A percentile compares a stretch with the other conserved stretches of the same genome.
phyloP scores from a whole-genome alignment of 2,329 filamentous ascomycete species.

The Cladosporium sp. region DNA sequence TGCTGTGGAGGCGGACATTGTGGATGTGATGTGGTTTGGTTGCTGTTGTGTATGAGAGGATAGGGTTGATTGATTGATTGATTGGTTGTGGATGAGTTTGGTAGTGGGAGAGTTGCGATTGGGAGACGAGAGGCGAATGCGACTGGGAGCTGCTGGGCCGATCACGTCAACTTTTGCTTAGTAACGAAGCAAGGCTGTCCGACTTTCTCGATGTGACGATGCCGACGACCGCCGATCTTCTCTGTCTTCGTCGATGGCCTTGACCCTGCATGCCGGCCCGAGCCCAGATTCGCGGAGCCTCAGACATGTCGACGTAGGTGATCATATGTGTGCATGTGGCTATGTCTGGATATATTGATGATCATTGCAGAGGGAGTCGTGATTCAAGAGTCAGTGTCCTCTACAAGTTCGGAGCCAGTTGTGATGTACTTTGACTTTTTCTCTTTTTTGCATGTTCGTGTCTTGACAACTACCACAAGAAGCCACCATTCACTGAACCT shows the following conservation, averaged over 20 bases:
- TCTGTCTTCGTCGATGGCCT: not conserved
- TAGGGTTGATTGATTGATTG: not conserved
- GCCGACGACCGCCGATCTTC: conserved; percentile 4
- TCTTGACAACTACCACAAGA: not conserved
- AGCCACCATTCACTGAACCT: not conserved
- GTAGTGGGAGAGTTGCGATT: not conserved
- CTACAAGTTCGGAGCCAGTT: too few species aligned
- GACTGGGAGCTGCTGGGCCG: not conserved
- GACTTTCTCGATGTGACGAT: conserved; percentile 8
- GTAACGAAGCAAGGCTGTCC: not conserved
- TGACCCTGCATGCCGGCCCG: conserved; percentile 15
- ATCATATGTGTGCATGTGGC: not conserved
- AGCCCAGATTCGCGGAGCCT: conserved; percentile 11
- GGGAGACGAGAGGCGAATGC: not conserved
- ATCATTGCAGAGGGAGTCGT: not conserved
- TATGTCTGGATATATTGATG: too few species aligned
- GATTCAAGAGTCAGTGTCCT: too few species aligned
- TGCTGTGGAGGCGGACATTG: conserved; percentile 16
- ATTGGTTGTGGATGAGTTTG: not conserved
- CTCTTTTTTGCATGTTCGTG: too few species aligned
- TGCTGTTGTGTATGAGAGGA: not conserved
- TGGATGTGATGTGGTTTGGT: not conserved
- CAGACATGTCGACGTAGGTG: not conserved
- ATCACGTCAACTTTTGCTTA: conserved; percentile 20
- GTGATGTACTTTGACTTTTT: too few species aligned